Base-by-base conservation (phyloP, 169 alveolate species). In the Cryptosporidium felis region DNA sequence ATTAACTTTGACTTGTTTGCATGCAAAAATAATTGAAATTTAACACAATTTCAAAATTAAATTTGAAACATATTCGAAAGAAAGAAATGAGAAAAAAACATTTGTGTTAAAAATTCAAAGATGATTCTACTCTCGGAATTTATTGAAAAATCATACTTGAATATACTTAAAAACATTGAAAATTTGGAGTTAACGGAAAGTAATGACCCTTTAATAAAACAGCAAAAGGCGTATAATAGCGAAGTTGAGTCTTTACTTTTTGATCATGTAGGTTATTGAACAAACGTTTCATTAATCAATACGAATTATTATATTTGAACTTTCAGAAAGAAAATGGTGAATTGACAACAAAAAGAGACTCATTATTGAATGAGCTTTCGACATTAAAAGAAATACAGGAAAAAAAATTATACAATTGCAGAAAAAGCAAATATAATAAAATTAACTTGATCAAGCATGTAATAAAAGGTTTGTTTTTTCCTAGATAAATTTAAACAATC, bases 101-200 rank as follows among this genome's bases (percentile, higher is more conserved):
- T n/a, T n/a, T n/a, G n/a, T n/a, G n/a, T n/a, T n/a, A n/a, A n/a
- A n/a, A 56, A 18, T 26, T 26, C 32, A 1, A 56, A 10, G 40
- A 74, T 74, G 85, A 40, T 38, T 3, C 26, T 53, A 36, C 4
- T 74, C 32, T 30, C 85, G 5, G 85, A 74, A 5, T 74, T 74
- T 18, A 74, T 74, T 40, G 85, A 74, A 74, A 74, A 53, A 3
- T 53, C 67, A 1, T 74, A 74, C 46, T 53, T 74, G 18, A 56
- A 53, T 58, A 53, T 56, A 49, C 28, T 74, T 12, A 74, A 74
- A 36, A 74, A 53, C 38, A 49, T 74, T 30, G 85, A 74, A 32
- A 53, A 51, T 21, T 42, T 74, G 51, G 85, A 74, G 12, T 18
- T 38, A 16, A 10, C 66, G 23, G 67, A 74, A 40, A 26, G 65